phyloP scores from a whole-genome alignment of 148 eudicot species.

The Limonium bicolor region DNA sequence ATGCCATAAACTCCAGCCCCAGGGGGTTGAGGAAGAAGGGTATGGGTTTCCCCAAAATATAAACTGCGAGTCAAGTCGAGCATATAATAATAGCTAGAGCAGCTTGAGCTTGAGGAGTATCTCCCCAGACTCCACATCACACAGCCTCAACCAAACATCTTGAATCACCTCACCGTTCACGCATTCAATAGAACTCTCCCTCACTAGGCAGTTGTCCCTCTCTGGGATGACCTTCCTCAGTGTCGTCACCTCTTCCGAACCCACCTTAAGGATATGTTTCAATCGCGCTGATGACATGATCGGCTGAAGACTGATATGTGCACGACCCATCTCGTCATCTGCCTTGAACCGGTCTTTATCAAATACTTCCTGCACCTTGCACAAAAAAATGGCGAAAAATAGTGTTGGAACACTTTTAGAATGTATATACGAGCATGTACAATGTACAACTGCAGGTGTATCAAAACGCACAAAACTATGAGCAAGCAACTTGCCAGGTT shows the following conservation, averaged over 20 bases:
- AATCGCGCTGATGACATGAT: constrained; percentile 45
- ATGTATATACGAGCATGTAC: neutral
- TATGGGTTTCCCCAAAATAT: no score
- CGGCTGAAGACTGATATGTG: constrained; percentile 49
- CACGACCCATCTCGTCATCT: constrained; percentile 70
- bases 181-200: constrained; percentile 44
- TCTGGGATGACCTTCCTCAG: constrained; percentile 48
- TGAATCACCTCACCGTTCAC: constrained; percentile 44
- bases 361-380: constrained; percentile 37
- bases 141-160: constrained; percentile 51
- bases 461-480: neutral
- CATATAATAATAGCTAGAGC: no score
- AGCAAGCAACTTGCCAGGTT: constrained; percentile 24
- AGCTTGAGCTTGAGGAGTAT: constrained; percentile 40
- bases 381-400: no score
- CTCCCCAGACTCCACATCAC: constrained; percentile 57
- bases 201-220: constrained; percentile 41
- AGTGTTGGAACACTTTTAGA: neutral
- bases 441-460: neutral
- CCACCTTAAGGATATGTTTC: constrained; percentile 34
- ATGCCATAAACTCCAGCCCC: no score
- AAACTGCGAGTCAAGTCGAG: no score
- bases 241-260: constrained; percentile 29
- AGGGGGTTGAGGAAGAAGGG: no score
- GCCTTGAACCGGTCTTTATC: constrained; percentile 68